Evolutionary conservation across 495 filamentous ascomycete species (phyloP).

Genomic region (Talaromyces wortmannii): DNA sequence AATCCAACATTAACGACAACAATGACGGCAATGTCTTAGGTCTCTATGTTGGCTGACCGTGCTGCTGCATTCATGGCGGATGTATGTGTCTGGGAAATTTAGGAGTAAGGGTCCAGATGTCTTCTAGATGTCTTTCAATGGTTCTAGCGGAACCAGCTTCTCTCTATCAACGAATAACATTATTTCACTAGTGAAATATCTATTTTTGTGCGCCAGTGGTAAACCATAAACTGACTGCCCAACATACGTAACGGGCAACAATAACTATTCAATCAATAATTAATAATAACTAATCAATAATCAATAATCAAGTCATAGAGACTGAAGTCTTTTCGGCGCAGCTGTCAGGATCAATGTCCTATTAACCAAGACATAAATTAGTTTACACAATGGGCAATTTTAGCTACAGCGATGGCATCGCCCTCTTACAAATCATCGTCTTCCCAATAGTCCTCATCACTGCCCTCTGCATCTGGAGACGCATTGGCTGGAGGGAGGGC

Average conservation of each 20-base stretch:
- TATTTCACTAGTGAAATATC: too few species aligned
- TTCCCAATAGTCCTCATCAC: conserved; percentile 17
- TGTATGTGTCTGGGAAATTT: neutral
- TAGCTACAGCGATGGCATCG: conserved; percentile 17
- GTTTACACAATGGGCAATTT: conserved; percentile 12
- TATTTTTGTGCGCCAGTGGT: too few species aligned
- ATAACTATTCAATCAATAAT: too few species aligned
- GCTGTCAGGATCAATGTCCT: too few species aligned
- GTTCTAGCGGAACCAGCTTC: neutral
- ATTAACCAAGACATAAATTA: neutral
- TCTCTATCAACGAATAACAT: neutral
- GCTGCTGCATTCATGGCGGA: neutral
- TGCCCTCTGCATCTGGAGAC: conserved; percentile 19
- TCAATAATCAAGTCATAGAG: too few species aligned
- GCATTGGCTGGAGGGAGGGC: conserved; percentile 19
- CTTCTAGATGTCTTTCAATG: too few species aligned
- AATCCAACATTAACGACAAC: neutral
- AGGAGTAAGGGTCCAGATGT: neutral
- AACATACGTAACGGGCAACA: too few species aligned
- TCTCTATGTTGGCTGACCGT: neutral
- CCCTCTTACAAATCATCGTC: conserved; percentile 21
- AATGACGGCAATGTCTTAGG: neutral
- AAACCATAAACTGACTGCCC: too few species aligned
- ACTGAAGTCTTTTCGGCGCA: too few species aligned
- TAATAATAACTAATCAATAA: too few species aligned